Base-by-base conservation (phyloP, 345 rosid species). In the Eucalyptus tenuipes region DNA sequence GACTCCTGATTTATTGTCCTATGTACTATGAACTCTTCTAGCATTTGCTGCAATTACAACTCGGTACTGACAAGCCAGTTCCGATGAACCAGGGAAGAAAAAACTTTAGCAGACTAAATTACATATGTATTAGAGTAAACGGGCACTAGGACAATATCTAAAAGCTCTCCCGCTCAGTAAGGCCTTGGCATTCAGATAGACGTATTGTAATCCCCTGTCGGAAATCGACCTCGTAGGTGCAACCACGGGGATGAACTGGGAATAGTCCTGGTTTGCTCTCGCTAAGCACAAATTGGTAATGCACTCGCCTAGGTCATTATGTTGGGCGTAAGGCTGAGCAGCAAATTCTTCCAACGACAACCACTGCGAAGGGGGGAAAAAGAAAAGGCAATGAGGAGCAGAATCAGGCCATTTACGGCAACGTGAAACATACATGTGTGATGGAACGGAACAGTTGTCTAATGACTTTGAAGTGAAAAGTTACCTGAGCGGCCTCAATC, bases 401-500 rank as follows among this genome's bases (percentile, higher is more conserved):
- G 47, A 75, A 75, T 37, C 8, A 24, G 27, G 47, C 82, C 82
- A 75, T 75, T 75, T 42, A 20, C 3, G 25, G 47, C 27, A 20
- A 20, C 25, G 15, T 40, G 47, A 75, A 75, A 40, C 15, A 20
- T 20, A 11, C 27, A 75, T 40, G 16, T 42, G 29, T 1, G 27
- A 40, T 75, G 15, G 27, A 40, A 75, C 8, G 8, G 84, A 37
- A 75, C 84, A 6, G 47, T 75, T 37, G 29, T 75, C 47, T 75
- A 37, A 40, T 3, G 5, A 20, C 84, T 75, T 40, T 20, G 82
- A 75, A 20, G 82, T 40, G 8, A 75, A 75, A 75, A 40, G 84
- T 75, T 94, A 97, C 99, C 96, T 94, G 95, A n/a, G 95, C 98
- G 5, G 97, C 99, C 84, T 95, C 99, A 53, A 97, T 94, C 92